Conservation (phyloP, 1,284 basidiomycete species). For the Sutorius eximius region DNA sequence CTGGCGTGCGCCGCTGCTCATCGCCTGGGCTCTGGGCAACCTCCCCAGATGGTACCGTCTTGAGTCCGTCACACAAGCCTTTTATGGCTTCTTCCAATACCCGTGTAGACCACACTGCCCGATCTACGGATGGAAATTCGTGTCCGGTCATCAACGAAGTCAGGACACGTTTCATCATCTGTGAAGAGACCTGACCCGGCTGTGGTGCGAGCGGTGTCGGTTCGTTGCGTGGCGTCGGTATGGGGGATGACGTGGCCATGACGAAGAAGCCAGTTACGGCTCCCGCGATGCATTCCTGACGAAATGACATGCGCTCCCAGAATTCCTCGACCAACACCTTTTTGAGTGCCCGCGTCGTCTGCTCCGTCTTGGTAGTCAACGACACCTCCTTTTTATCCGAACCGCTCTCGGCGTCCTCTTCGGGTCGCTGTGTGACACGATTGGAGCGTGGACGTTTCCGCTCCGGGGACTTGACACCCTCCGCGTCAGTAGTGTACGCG, state of each 20-base stretch:
- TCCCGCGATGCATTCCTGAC: constrained; percentile 86
- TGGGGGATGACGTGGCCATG: constrained; percentile 45
- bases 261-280: constrained; percentile 90
- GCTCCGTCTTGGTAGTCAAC: constrained; percentile 24
- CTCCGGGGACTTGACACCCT: constrained; percentile 59
- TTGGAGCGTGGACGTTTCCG: constrained; percentile 49
- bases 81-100: constrained; percentile 66
- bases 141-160: constrained; percentile 67
- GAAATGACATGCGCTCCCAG: constrained; percentile 93
- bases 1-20: constrained; percentile 38
- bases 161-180: constrained; percentile 68
- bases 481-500: constrained; percentile 64
- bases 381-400: constrained; percentile 35
- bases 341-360: constrained; percentile 48
- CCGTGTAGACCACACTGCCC: constrained; percentile 66
- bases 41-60: constrained; percentile 29
- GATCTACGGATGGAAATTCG: constrained; percentile 72
- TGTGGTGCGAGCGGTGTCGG: constrained; percentile 50
- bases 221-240: constrained; percentile 21
- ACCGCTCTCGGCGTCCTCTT: constrained; percentile 36
- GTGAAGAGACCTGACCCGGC: constrained; percentile 60
- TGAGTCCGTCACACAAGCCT: constrained; percentile 67
- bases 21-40: constrained; percentile 20
- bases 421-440: constrained; percentile 19
- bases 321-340: constrained; percentile 75